Evolutionary conservation across 148 eudicot genomes (phyloP).

Genomic region (Cornus suecica): DNA sequence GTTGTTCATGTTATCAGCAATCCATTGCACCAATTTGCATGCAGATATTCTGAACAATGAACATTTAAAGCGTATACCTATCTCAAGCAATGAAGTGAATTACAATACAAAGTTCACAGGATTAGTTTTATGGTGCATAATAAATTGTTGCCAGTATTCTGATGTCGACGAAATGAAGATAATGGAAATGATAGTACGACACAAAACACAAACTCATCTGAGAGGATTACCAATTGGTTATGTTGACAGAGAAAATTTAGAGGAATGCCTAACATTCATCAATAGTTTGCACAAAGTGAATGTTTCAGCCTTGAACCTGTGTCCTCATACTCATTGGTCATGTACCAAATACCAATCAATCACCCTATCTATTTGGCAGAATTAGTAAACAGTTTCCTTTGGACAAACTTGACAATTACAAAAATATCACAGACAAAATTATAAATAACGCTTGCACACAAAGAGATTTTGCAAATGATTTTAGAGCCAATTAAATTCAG

Average conservation of each 20-base stretch:
- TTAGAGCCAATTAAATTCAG: not conserved
- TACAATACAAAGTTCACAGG: no score
- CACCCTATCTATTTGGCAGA: no score
- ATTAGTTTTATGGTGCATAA: not conserved
- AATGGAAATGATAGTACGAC: no score
- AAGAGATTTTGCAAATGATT: not conserved
- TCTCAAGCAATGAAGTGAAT: not conserved
- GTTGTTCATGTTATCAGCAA: no score
- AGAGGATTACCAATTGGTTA: not conserved
- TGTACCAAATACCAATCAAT: no score
- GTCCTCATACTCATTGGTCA: no score
- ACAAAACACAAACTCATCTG: not conserved
- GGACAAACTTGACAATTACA: not conserved
- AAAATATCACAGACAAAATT: not conserved
- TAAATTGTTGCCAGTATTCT: not conserved
- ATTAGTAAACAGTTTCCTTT: not conserved
- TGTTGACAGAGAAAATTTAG: no score
- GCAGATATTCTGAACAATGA: no score
- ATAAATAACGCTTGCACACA: not conserved
- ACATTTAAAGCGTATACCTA: not conserved
- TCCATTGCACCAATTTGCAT: no score
- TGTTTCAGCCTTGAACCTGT: no score
- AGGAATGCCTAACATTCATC: no score
- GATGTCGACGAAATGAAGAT: not conserved
- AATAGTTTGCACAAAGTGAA: no score